Evolutionary conservation across 768 basidiomycete species (phyloP).

Genomic region (Goffeauzyma gilvescens): DNA sequence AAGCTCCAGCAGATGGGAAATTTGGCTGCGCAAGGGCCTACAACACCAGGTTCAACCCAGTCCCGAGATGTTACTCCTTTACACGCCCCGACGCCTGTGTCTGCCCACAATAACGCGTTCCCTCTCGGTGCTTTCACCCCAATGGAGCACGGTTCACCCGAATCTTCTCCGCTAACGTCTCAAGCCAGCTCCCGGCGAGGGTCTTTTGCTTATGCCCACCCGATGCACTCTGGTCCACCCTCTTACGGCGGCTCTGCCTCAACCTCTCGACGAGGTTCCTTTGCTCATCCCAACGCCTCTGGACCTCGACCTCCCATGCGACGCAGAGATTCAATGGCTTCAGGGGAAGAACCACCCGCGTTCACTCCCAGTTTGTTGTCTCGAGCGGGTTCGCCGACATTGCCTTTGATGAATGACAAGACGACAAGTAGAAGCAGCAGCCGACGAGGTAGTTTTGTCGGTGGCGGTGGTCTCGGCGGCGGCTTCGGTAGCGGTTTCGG

Average conservation of each 20-base stretch:
- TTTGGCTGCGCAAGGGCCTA: no score
- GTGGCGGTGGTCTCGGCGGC: conserved; percentile 4
- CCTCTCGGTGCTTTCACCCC: conserved; percentile 6
- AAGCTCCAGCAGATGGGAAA: no score
- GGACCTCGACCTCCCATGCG: conserved; percentile 11
- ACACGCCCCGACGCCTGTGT: background rate
- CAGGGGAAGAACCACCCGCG: conserved; percentile 12
- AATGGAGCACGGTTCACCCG: conserved; percentile 2
- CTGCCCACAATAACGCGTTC: background rate
- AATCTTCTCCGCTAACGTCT: background rate
- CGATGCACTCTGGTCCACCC: background rate
- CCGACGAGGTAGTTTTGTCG: conserved; percentile 8
- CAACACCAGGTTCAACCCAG: no score
- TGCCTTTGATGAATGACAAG: conserved; percentile 20
- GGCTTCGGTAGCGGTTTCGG: conserved; percentile 11
- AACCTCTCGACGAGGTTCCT: conserved; percentile 5
- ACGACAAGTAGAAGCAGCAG: conserved; percentile 2
- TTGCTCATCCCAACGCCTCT: conserved; percentile 13
- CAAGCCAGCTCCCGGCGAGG: conserved; percentile 2
- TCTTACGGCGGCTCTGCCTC: background rate
- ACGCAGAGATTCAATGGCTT: conserved; percentile 17
- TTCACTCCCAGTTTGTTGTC: conserved; percentile 23
- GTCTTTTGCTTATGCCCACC: background rate
- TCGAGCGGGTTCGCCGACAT: conserved; percentile 27
- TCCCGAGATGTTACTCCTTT: background rate